Base-by-base conservation (phyloP, 345 rosid genomes). In the Eucalyptus urophylla region DNA sequence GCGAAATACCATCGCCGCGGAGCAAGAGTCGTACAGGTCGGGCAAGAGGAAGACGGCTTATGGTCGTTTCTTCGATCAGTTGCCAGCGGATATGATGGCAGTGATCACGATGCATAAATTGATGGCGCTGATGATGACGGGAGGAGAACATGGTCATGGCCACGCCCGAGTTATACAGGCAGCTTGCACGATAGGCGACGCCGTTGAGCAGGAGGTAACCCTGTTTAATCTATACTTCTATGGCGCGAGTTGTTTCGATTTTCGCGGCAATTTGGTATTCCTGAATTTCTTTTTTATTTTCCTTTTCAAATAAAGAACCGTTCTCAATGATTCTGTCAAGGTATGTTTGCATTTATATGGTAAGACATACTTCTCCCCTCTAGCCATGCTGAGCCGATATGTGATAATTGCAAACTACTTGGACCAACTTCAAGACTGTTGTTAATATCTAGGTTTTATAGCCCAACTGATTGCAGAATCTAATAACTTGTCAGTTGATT, bases 21-120 rank as follows among this genome's bases (percentile, higher is more conserved):
- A 96, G 83, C 99, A 97, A 90, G 97, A 96, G 86, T 86, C 90
- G 90, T 93, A 89, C 92, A 92, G 94, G 65, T 37, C 31, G 14
- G 95, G 96, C 91, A 96, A 96, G 94, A 92, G 89, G 51, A 96
- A 86, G 91, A 86, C 92, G 4, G 89, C 91, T 4, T 92, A 95
- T 92, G 95, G 95, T 15, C 94, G 88, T 6, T 95, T 92, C 90
- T 88, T 97, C 87, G 93, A 93, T 90, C 96, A 94, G 91, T 94
- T 98, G 92, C 99, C 99, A 1, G 97, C 99, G 37, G 99, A 98
- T 86, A 97, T 90, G 99, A 94, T 95, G 91, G 93, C 99, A 24
- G 97, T 98, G 88, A 98, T 98, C 90, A 95, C 99, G 8, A 98
- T 98, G 99, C 99, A 98, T 90, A 97, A 96, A 93, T 90, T 98